Conservation (phyloP, 768 basidiomycete genomes). For the Trametes maxima region DNA sequence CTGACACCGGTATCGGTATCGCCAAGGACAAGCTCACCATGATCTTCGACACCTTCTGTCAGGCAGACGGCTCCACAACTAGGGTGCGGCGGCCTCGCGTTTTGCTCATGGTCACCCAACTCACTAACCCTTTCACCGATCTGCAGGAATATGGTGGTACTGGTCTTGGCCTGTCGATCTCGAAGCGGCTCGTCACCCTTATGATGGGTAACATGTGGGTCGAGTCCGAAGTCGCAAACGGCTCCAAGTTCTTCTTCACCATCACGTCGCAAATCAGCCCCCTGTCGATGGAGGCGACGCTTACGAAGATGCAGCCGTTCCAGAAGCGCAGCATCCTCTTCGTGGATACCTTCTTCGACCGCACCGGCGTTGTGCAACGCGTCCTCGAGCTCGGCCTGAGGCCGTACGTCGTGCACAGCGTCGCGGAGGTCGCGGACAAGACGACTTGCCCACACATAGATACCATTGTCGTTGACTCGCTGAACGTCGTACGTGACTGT, state of each 20-base stretch:
- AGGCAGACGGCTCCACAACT: conserved; percentile 98
- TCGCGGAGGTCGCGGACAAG: conserved; percentile 82
- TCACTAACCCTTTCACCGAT: background rate
- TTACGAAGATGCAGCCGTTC: conserved; percentile 85
- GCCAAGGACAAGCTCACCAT: conserved; percentile 97
- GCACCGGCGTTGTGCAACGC: conserved; percentile 71
- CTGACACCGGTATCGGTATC: conserved; percentile 98
- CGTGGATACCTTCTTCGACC: conserved; percentile 82
- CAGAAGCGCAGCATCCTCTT: conserved; percentile 87
- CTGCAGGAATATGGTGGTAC: conserved; percentile 94
- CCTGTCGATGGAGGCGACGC: conserved; percentile 69
- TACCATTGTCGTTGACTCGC: conserved; percentile 92
- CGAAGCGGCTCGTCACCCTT: conserved; percentile 92
- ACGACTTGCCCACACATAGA: conserved; percentile 87
- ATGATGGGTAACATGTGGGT: conserved; percentile 99
- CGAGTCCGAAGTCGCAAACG: conserved; percentile 89
- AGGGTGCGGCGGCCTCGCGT: conserved; percentile 52
- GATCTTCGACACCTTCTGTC: conserved; percentile 99
- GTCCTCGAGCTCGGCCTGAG: conserved; percentile 81
- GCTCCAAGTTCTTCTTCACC: conserved; percentile 96
- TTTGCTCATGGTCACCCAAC: background rate
- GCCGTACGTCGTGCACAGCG: conserved; percentile 73
- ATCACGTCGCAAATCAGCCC: conserved; percentile 85
- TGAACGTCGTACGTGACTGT: conserved; percentile 65
- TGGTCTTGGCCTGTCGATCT: conserved; percentile 94